Base-by-base conservation (phyloP, 192 early-diverging fungal species). In the Mortierella alpina region DNA sequence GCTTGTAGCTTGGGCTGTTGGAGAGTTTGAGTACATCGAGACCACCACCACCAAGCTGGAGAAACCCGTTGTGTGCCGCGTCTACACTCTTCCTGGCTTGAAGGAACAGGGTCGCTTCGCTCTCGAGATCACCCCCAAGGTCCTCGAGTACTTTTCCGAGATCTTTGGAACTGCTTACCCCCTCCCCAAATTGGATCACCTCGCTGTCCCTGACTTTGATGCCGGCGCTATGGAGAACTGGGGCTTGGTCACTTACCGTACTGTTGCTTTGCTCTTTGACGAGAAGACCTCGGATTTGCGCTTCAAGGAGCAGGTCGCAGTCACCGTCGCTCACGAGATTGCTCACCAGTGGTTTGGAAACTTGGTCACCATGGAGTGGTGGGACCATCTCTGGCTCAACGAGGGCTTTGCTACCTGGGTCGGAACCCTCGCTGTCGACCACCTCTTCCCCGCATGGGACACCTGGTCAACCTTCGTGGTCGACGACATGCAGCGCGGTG, bases 381-480 rank as follows among this genome's bases (percentile, higher is more conserved):
- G 97, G 97, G 92, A 88, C 73, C 89, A 92, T 73, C 82, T 97
- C 51, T 98, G 97, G 97, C 88, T 99, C 64, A 99, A 99, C 85
- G 97, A 99, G 86, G 96, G 96, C 54, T 99, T 99, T 87, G 97
- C 97, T 49, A 98, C 97, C 23, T 99, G 96, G 91, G 96, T 96
- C 47, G 96, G 96, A 46, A 92, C 90, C 78, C 82, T 96, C 59
- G 95, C 95, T 45, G 92, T 93, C 14, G 95, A 95, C 82, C 79
- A 96, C 61, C 82, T 96, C 52, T 97, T 94, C 88, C 97, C 97
- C 49, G 93, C 95, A 60, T 97, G 95, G 95, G 90, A 96, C 82
- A 86, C 95, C 46, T 99, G 95, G 94, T 96, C 95, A 53, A 79
- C 76, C 50, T 99, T 97, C 81, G 89, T 96, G 17, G 88, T 85